Conservation (phyloP, 495 filamentous ascomycete species). For the Poronia punctata region DNA sequence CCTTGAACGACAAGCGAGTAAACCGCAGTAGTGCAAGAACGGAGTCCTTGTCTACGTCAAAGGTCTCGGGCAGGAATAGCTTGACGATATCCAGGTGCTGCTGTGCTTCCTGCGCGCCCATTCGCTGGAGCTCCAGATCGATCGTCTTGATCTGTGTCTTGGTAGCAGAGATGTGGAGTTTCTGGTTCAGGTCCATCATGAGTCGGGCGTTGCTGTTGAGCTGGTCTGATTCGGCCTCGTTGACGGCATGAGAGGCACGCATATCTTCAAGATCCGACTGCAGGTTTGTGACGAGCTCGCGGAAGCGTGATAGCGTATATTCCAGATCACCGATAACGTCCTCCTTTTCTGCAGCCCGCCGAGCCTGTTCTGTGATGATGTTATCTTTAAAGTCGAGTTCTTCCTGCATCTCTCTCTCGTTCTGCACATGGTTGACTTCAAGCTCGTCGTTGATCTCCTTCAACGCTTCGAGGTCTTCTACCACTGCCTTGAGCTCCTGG, state of each 20-base stretch:
- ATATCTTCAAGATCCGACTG: slow-evolving; percentile 88
- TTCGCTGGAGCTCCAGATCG: slow-evolving; percentile 76
- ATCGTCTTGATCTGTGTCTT: slow-evolving; percentile 92
- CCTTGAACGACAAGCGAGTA: slow-evolving; percentile 84
- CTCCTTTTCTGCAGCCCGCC: slow-evolving; percentile 59
- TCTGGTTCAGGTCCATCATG: slow-evolving; percentile 94
- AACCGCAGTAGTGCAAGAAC: slow-evolving; percentile 80
- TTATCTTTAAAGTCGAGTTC: slow-evolving; percentile 79
- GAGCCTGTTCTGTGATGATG: slow-evolving; percentile 68
- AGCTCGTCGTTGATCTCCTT: slow-evolving; percentile 93
- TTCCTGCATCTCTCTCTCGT: slow-evolving; percentile 88
- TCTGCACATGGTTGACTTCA: slow-evolving; percentile 85
- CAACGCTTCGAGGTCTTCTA: slow-evolving; percentile 78
- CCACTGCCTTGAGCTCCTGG: slow-evolving; percentile 67
- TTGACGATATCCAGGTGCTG: slow-evolving; percentile 83
- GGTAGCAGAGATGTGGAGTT: slow-evolving; percentile 77
- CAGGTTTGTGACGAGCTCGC: slow-evolving; percentile 77
- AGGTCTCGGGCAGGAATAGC: slow-evolving; percentile 85
- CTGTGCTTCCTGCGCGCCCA: slow-evolving; percentile 83
- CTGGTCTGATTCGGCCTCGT: slow-evolving; percentile 85
- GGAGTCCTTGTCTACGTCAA: slow-evolving; percentile 69
- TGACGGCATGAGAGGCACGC: slow-evolving; percentile 81
- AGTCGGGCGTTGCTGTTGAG: slow-evolving; percentile 76
- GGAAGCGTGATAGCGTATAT: slow-evolving; percentile 79
- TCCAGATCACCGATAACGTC: slow-evolving; percentile 77